Base-by-base conservation (phyloP, 768 basidiomycete species). In the Boletus barrowsii region DNA sequence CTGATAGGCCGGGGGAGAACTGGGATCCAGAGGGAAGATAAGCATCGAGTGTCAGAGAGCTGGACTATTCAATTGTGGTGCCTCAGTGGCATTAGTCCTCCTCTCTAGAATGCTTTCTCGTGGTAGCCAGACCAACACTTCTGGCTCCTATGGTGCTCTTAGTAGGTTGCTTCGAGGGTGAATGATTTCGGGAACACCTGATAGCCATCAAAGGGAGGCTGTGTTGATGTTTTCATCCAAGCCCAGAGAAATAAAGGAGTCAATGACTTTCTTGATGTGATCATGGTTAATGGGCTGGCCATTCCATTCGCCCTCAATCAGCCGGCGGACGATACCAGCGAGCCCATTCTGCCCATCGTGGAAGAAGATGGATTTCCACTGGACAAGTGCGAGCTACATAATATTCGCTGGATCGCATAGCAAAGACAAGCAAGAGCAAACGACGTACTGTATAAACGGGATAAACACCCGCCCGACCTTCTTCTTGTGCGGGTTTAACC, bases 401-500 rank as follows among this genome's bases (percentile, higher is more conserved):
- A 43, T 13, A 22, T 47, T 46, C 29, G 18, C 46, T 11, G 22
- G 47, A 48, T 53, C 50, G 15, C 42, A 10, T 5, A 9, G 11
- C 42, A n/a, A 32, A 39, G 18, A 33, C 39, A n/a, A 6, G 51
- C 32, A 39, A 15, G 15, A 24, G 20, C 1, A 42, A 49, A 35
- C 5, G 24, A 74, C 87, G 66, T 60, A 96, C 95, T 24, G 96
- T 99, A 68, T 98, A 98, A 20, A 99, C 92, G 1, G 86, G 86
- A 74, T 98, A 98, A 18, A 98, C 90, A 41, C 87, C 88, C 72
- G 91, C 94, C 63, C 95, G 79, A 15, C 97, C 97, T 71, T 98
- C 96, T 63, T 98, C 95, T 66, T 94, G 84, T 70, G 98, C 97
- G 49, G 95, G 82, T 76, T 95, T 96, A 41, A 99, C 96, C 97